Conservation (phyloP, 768 basidiomycete genomes). For the Suillus cothurnatus region DNA sequence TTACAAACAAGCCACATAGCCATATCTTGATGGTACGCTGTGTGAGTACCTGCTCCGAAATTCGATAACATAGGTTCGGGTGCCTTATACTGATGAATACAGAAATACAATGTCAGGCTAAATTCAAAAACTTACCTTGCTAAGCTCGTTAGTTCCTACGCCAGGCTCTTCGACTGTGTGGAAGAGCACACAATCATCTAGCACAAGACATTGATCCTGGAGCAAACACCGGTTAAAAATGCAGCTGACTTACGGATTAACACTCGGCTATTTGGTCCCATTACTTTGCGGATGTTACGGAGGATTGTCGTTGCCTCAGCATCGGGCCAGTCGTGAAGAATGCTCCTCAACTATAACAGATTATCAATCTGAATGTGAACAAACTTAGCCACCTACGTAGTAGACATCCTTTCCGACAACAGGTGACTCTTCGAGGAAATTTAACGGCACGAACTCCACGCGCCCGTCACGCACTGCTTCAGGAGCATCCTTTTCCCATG, state of each 20-base stretch:
- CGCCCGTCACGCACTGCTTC: slow-evolving; percentile 19
- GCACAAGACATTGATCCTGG: not conserved
- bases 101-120: not conserved
- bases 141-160: not conserved
- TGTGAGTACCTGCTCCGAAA: not conserved
- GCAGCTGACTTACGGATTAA: slow-evolving; percentile 32
- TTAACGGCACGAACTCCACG: slow-evolving; percentile 21
- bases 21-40: not conserved
- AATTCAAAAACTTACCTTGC: not conserved
- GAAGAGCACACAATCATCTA: slow-evolving; percentile 28
- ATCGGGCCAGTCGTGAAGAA: slow-evolving; percentile 41
- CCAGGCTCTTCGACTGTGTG: slow-evolving; percentile 14
- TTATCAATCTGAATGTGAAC: not conserved
- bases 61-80: slow-evolving; percentile 47
- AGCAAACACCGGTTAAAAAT: not conserved
- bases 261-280: slow-evolving; percentile 32
- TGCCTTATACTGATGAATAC: slow-evolving; percentile 27
- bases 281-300: slow-evolving; percentile 27
- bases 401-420: slow-evolving; percentile 25
- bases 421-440: slow-evolving; percentile 24
- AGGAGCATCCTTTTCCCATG: slow-evolving; percentile 22
- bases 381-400: slow-evolving; percentile 18
- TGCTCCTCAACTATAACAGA: slow-evolving; percentile 24
- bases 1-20: not conserved
- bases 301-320: slow-evolving; percentile 33